These are phyloP conservation scores for Pichia sp. DNA, from an alignment of 1,139 yeast genomes.

Conservation along the genomic window DNA sequence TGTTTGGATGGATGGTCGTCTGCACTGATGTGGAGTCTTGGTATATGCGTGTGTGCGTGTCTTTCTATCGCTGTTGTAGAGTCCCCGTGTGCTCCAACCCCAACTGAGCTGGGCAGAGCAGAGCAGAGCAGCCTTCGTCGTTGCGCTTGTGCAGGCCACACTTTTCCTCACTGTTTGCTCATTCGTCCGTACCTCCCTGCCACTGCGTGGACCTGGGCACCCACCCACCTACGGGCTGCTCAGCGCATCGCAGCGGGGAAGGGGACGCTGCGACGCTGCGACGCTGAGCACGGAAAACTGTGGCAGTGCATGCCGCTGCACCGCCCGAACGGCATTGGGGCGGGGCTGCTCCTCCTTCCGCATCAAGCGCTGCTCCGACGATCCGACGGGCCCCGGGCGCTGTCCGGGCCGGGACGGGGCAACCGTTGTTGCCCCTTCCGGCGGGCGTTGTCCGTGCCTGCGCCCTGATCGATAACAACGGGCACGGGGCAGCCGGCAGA, in stretches of 20 bases:
- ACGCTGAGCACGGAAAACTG: not conserved
- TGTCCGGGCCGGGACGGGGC: not conserved
- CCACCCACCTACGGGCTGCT: too few species aligned
- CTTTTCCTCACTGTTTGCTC: not conserved
- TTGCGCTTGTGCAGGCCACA: too few species aligned
- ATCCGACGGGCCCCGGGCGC: not conserved
- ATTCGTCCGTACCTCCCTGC: not conserved
- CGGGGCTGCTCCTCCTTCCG: not conserved
- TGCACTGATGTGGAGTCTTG: not conserved
- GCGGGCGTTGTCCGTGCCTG: not conserved
- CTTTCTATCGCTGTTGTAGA: not conserved
- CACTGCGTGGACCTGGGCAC: not conserved
- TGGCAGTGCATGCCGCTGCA: not conserved
- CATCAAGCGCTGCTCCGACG: not conserved
- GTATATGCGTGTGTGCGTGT: not conserved
- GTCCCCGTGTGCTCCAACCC: not conserved
- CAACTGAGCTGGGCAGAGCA: not conserved
- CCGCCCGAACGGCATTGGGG: slow-evolving; percentile 5
- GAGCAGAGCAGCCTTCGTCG: too few species aligned
- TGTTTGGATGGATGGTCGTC: too few species aligned
- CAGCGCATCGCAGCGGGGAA: not conserved
- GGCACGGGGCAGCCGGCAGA: too few species aligned
- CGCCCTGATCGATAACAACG: too few species aligned
- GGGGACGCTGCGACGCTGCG: not conserved
- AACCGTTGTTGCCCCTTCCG: not conserved